phyloP scores from a whole-genome alignment of 2,329 filamentous ascomycete species.

The Sporothrix euskadiensis region DNA sequence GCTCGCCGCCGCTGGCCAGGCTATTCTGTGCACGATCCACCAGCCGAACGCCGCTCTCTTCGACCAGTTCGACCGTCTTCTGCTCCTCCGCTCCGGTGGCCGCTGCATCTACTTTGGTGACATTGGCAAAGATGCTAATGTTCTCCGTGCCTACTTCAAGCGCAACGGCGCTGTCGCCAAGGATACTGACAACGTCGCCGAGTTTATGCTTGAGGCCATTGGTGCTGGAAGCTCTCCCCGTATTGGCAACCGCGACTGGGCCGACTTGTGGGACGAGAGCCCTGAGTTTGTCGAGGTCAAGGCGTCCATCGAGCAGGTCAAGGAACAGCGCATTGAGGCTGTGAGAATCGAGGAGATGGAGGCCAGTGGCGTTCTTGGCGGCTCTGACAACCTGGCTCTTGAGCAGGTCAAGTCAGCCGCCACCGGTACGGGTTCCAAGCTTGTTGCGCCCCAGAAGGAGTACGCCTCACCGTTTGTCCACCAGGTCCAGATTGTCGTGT shows the following conservation, averaged over 20 bases:
- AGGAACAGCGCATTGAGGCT: slow-evolving; percentile 55
- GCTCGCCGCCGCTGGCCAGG: slow-evolving; percentile 76
- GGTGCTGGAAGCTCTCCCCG: slow-evolving; percentile 72
- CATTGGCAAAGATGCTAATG: slow-evolving; percentile 71
- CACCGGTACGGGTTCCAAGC: slow-evolving; percentile 32
- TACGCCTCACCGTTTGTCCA: slow-evolving; percentile 79
- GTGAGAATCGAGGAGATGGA: neutral
- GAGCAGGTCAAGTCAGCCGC: slow-evolving; percentile 36
- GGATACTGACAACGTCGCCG: slow-evolving; percentile 60
- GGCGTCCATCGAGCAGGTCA: slow-evolving; percentile 66
- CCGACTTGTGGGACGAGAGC: slow-evolving; percentile 73
- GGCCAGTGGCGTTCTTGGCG: slow-evolving; percentile 34
- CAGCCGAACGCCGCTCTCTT: slow-evolving; percentile 86
- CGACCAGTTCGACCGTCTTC: slow-evolving; percentile 80
- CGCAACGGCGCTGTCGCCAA: slow-evolving; percentile 61
- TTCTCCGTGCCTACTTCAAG: slow-evolving; percentile 65
- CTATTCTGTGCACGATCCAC: slow-evolving; percentile 88
- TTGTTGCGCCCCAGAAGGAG: slow-evolving; percentile 61
- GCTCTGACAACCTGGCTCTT: slow-evolving; percentile 7
- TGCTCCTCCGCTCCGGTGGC: slow-evolving; percentile 76
- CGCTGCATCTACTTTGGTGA: slow-evolving; percentile 84
- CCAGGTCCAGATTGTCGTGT: slow-evolving; percentile 74
- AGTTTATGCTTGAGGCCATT: slow-evolving; percentile 86
- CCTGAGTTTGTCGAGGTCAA: slow-evolving; percentile 69
- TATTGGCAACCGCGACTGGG: slow-evolving; percentile 75